Base-by-base conservation (phyloP, 192 early-diverging fungal species). In the Dispira parvispora region DNA sequence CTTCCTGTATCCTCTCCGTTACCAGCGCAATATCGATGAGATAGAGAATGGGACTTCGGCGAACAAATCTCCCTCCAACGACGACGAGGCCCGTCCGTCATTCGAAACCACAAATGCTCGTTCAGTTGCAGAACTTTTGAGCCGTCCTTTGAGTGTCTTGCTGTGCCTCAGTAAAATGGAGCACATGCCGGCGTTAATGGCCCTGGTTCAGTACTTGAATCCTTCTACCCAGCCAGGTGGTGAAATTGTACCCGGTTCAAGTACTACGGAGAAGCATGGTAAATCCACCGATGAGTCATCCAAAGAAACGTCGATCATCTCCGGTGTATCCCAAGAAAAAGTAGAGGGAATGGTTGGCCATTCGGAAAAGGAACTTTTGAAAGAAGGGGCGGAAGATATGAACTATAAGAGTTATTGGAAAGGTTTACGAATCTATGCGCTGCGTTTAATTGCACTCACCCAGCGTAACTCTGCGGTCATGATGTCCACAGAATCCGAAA, bases 391-490 rank as follows among this genome's bases (percentile, higher is more conserved):
- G 25, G 42, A 67, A 65, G 28, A 42, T 57, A n/a, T 53, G 65
- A 46, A 42, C 54, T 6, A 14, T 57, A 58, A 76, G 16, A 21
- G 62, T 49, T n/a, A 43, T 2, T 66, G 67, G 43, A 65, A 68
- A 52, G 68, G 68, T 0, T 50, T 74, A 21, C 66, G 67, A 14
- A 66, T 83, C 23, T 75, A 73, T 60, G 93, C 86, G 9, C 71
- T 96, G 44, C 84, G 92, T n/a, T 63, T 96, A 18, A 64, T 92
- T 43, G 81, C 85, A 64, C 67, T 90, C 18, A 87, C 85, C 8
- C 81, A 91, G 43, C 87, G 94, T 43, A 78, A 83, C 26, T 92
- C 90, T 0, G 78, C 83, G 13, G 71, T 94, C 12, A 84, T 96
- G 81, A 77, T 82, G 67, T 82, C 83, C n/a, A 69, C 79, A 20